Base-by-base conservation (phyloP, 257 asterid species). In the Echites panduratus region DNA sequence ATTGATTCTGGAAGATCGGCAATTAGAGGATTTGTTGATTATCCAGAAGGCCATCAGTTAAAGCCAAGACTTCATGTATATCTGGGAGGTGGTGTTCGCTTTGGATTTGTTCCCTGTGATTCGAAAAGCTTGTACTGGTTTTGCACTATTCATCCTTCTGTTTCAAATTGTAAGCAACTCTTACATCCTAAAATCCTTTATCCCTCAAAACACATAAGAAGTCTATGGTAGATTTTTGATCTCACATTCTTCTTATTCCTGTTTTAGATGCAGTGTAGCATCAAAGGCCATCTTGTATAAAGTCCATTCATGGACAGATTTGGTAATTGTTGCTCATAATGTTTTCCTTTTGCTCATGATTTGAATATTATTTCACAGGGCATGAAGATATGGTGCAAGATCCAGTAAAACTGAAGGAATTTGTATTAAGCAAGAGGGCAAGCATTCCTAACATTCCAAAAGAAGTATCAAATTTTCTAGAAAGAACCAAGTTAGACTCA, bases 101-200 rank as follows among this genome's bases (percentile, higher is more conserved):
- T 75, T 44, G 97, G 96, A 1, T 76, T 84, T 73, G 32, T 78
- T 57, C 95, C 97, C 29, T 77, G 84, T 77, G 95, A 89, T 71
- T 87, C 77, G 29, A 88, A 84, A 78, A 79, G 86, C 57, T 32
- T 89, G 35, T 89, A 88, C 78, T 91, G 96, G 97, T 89, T 91
- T 73, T 87, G 89, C 89, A 88, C 95, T 54, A 77, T 86, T 49
- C 67, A 79, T 35, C 81, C 81, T 53, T 80, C 90, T 22, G 78
- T 75, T 58, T 70, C 80, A 69, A 78, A 76, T 41, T 82, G 96
- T 92, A 79, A 85, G 96, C 70, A 73, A 32, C n/a, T 9, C 68
- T 70, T 62, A 35, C 41, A 13, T 67, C 68, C 73, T 47, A 9
- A n/a, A 20, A 52, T 32, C 40, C 53, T n/a, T 3, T 20, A 16